Base-by-base conservation (phyloP, 106 monocot species). In the Agapanthus africanus region DNA sequence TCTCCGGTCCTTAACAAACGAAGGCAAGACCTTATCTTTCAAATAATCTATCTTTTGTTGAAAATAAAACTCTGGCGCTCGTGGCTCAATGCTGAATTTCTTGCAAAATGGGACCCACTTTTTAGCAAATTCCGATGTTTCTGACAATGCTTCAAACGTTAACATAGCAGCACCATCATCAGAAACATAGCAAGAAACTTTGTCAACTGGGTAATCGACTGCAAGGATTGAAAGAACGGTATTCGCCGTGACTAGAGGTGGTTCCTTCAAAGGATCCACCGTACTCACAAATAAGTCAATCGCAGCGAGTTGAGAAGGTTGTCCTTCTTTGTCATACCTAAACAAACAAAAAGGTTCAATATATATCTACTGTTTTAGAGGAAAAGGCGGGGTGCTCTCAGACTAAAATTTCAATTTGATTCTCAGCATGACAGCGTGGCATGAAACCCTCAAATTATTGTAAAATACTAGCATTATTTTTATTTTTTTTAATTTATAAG, bases 81-180 rank as follows among this genome's bases (percentile, higher is more conserved):
- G 75, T 34, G 75, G 75, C 46, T 75, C 75, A 46, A 75, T 67
- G 26, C 26, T 68, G 44, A 75, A 75, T 27, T 68, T 75, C 38
- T 75, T 75, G 59, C 75, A 68, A 59, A 75, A 75, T 25, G 75
- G 75, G 19, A 75, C 75, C 75, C 75, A 75, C 22, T 75, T 75
- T 42, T 68, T 75, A 4, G 75, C 75, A 47, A 75, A 75, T 60
- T 68, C 44, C 7, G 75, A 75, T 59, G 75, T 75, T 60, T 75
- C 75, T n/a, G 68, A 75, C 19, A 75, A 68, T 18, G 75, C 75
- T 68, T 75, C 75, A 47, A 75, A 75, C 15, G 68, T 75, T 30
- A 75, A 59, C 59, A 75, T 68, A 6, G 75, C 75, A 44, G 75
- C 75, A 56, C 68, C 75, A 47, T 75, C 75, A 75, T 75, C 75